A percentile compares a stretch with the other conserved stretches of the same genome.
Conservation (phyloP, 495 filamentous ascomycete species). For the Penicillium ochrochloron region DNA sequence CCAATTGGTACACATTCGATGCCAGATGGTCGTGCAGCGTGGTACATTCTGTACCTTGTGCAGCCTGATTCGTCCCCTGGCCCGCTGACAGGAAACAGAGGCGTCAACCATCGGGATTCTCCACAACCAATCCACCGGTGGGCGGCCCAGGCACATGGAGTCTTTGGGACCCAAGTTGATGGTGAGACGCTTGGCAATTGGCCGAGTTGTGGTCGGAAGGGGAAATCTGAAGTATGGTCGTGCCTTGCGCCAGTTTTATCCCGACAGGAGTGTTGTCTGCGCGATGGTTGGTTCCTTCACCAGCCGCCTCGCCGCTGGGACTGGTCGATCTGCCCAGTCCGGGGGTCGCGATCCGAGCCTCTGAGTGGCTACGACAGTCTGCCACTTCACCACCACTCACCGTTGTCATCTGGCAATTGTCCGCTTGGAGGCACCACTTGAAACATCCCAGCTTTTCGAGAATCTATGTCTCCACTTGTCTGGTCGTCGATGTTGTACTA, state of each 20-base stretch:
- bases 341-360: conserved; percentile 11
- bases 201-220: conserved; percentile 12
- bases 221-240: not conserved
- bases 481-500: not conserved
- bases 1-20: conserved; percentile 1
- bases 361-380: conserved; percentile 22
- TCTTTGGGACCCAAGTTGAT: conserved; percentile 15
- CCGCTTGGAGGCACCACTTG: conserved; percentile 17
- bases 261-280: conserved; percentile 5
- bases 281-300: conserved; percentile 30
- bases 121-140: conserved; percentile 19
- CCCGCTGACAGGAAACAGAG: conserved; percentile 20
- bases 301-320: conserved; percentile 24
- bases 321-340: conserved; percentile 6
- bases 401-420: conserved; percentile 5
- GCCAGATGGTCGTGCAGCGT: conserved; percentile 4
- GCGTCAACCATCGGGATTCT: conserved; percentile 21
- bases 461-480: conserved; percentile 19
- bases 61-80: conserved; percentile 23
- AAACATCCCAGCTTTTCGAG: conserved; percentile 32
- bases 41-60: conserved; percentile 14
- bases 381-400: conserved; percentile 17
- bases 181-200: conserved; percentile 22
- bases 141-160: conserved; percentile 13
- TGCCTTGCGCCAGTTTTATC: conserved; percentile 17